phyloP scores from a whole-genome alignment of 2,329 filamentous ascomycete species.

The Tolypocladium nubicola region DNA sequence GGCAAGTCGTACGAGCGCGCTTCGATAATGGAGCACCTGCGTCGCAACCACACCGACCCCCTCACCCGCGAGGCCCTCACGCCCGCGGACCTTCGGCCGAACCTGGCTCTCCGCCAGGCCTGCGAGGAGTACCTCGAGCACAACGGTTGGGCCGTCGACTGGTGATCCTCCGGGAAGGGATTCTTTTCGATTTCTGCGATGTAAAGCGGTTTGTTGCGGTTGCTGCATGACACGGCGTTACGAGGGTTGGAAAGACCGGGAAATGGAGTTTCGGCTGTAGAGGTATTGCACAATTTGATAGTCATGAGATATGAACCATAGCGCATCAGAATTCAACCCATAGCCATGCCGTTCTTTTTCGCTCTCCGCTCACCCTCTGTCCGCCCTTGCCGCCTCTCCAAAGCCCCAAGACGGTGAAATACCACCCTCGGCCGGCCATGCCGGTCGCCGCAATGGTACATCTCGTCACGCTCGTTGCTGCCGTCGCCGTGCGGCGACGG shows the following conservation, averaged over 20 bases:
- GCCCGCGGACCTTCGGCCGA: conserved; percentile 63
- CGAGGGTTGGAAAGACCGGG: neutral
- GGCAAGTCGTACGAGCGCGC: conserved; percentile 86
- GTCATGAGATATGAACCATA: neutral
- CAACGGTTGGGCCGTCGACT: conserved; percentile 91
- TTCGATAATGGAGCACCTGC: conserved; percentile 77
- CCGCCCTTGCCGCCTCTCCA: neutral
- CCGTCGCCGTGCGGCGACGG: too few species aligned
- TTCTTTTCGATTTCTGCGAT: neutral
- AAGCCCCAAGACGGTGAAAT: too few species aligned
- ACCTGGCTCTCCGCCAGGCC: conserved; percentile 69
- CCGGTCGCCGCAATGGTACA: too few species aligned
- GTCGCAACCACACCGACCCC: conserved; percentile 65
- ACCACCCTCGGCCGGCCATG: too few species aligned
- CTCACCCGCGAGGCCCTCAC: conserved; percentile 67
- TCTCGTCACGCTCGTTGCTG: too few species aligned
- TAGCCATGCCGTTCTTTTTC: too few species aligned
- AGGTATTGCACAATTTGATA: neutral
- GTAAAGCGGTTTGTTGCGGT: too few species aligned
- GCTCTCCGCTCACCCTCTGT: neutral
- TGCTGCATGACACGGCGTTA: neutral
- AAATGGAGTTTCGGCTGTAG: neutral
- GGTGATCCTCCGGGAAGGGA: conserved; percentile 35
- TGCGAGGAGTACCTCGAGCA: conserved; percentile 76
- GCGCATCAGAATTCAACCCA: neutral